A percentile compares a stretch with the other conserved stretches of the same genome.
phyloP scores from a whole-genome alignment of 345 rosid genomes.

The Syzygium jambos region DNA sequence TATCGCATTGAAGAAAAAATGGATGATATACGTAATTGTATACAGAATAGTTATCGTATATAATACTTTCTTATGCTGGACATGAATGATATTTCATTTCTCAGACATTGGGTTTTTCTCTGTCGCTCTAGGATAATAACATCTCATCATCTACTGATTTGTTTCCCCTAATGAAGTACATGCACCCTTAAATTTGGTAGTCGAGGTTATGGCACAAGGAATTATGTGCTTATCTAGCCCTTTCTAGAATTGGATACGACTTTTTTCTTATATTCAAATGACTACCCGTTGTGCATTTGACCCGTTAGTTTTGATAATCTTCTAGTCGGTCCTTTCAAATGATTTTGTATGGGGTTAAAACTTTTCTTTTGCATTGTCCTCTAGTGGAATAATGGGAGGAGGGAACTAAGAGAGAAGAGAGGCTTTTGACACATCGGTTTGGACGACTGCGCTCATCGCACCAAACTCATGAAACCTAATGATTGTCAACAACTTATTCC shows the following conservation, averaged over 20 bases:
- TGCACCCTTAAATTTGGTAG: background rate
- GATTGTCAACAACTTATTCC: background rate
- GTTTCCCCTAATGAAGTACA: background rate
- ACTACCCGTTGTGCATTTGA: background rate
- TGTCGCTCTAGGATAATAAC: background rate
- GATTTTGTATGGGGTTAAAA: background rate
- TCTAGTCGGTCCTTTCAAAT: background rate
- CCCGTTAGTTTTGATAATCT: rapidly evolving
- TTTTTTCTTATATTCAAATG: background rate
- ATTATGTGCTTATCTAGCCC: background rate
- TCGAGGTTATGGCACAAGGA: background rate
- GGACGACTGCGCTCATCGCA: background rate
- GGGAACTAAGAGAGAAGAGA: background rate
- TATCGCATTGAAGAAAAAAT: background rate
- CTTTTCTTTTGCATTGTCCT: background rate
- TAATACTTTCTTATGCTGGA: background rate
- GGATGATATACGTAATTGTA: background rate
- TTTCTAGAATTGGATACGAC: background rate
- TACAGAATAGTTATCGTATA: background rate
- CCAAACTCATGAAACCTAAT: background rate
- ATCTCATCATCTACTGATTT: background rate
- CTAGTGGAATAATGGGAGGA: background rate
- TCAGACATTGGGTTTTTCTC: background rate
- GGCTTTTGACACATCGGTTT: background rate
- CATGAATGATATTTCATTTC: background rate